A percentile compares a stretch with the other conserved stretches of the same genome.
phyloP scores from a whole-genome alignment of 495 filamentous ascomycete genomes.

The Daldinia grandis region DNA sequence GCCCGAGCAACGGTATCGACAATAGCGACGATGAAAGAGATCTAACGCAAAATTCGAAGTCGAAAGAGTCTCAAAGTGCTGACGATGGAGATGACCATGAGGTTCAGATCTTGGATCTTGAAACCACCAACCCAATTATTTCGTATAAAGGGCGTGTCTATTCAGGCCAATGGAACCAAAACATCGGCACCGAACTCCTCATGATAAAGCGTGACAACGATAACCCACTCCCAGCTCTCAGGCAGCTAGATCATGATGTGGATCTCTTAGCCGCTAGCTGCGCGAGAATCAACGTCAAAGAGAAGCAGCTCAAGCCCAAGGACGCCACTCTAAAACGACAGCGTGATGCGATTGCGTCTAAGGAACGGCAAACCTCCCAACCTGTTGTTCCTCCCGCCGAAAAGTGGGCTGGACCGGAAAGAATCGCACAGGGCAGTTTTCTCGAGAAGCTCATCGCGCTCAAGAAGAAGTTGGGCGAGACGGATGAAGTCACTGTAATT shows the following conservation, averaged over 20 bases:
- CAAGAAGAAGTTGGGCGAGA: slow-evolving; percentile 63
- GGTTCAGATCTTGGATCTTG: slow-evolving; percentile 84
- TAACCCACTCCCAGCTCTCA: slow-evolving; percentile 50
- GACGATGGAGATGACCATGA: slow-evolving; percentile 46
- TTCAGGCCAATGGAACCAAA: slow-evolving; percentile 77
- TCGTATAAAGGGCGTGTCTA: slow-evolving; percentile 78
- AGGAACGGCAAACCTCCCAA: slow-evolving; percentile 1
- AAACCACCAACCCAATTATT: slow-evolving; percentile 74
- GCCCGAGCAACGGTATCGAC: slow-evolving; percentile 18
- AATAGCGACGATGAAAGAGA: slow-evolving; percentile 31
- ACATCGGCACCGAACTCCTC: slow-evolving; percentile 82
- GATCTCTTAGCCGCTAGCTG: slow-evolving; percentile 70
- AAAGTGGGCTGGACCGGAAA: slow-evolving; percentile 23
- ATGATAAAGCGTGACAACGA: slow-evolving; percentile 63
- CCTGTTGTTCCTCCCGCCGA: slow-evolving; percentile 37
- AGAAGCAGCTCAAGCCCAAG: slow-evolving; percentile 45
- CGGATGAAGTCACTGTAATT: slow-evolving; percentile 60
- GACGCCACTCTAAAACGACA: slow-evolving; percentile 9
- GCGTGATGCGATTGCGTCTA: neutral
- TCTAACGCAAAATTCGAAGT: slow-evolving; percentile 28
- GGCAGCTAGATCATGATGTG: slow-evolving; percentile 57
- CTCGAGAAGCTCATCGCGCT: slow-evolving; percentile 56
- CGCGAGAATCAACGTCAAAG: slow-evolving; percentile 55
- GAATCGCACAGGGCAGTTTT: slow-evolving; percentile 55
- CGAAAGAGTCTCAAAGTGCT: neutral